These are phyloP conservation scores for Tricholoma saponaceum DNA, from an alignment of 768 basidiomycete species.

Conservation along the genomic window DNA sequence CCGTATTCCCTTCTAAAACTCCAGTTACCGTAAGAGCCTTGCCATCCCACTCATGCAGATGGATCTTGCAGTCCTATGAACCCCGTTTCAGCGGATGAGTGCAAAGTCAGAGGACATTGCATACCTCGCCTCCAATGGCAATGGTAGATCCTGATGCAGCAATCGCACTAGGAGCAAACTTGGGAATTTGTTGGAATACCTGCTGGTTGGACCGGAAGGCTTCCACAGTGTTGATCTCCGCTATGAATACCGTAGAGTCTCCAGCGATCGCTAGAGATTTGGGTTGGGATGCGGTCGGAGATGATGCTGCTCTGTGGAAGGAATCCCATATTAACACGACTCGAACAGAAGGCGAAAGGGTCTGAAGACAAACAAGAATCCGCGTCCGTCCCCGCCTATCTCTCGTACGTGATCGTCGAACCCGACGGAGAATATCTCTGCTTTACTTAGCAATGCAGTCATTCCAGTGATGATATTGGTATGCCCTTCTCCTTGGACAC, in stretches of 20 bases:
- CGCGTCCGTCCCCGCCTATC: conserved; percentile 40
- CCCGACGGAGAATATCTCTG: conserved; percentile 61
- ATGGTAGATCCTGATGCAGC: conserved; percentile 48
- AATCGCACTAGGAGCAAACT: conserved; percentile 53
- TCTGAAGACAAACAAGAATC: conserved; percentile 45
- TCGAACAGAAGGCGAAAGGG: neutral
- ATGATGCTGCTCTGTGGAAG: conserved; percentile 42
- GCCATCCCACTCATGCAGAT: conserved; percentile 70
- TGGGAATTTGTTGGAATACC: conserved; percentile 49
- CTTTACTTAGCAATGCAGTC: conserved; percentile 40
- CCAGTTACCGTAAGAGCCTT: conserved; percentile 52
- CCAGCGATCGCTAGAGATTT: conserved; percentile 54
- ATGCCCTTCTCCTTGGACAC: conserved; percentile 64
- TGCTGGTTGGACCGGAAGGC: conserved; percentile 70
- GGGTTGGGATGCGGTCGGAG: conserved; percentile 60
- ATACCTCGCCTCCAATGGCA: conserved; percentile 74
- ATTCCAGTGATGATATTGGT: conserved; percentile 66
- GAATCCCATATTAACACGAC: neutral
- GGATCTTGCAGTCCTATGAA: conserved; percentile 66
- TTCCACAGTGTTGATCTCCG: conserved; percentile 55
- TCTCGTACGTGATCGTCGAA: conserved; percentile 80
- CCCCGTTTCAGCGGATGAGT: neutral
- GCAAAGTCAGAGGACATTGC: conserved; percentile 15
- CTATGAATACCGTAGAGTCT: conserved; percentile 66
- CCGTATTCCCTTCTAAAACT: conserved; percentile 64